A percentile compares a stretch with the other conserved stretches of the same genome.
Conservation (phyloP, 2,329 filamentous ascomycete genomes). For the Penicillium hordei region DNA sequence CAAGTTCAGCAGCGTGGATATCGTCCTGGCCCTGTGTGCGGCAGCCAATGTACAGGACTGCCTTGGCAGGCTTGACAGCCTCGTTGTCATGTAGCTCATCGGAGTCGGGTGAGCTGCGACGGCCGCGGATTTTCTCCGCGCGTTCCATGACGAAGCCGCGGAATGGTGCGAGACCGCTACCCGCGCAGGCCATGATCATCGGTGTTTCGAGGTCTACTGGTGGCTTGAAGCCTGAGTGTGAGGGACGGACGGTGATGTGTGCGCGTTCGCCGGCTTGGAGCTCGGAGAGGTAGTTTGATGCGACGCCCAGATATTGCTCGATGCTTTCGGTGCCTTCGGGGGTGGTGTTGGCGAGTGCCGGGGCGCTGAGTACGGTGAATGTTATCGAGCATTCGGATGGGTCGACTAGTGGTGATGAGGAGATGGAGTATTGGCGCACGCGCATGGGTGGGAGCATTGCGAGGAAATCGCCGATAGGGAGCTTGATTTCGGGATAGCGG, state of each 20-base stretch:
- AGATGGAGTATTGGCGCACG: conserved; percentile 76
- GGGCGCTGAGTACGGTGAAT: conserved; percentile 63
- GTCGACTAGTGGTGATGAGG: conserved; percentile 66
- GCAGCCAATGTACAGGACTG: conserved; percentile 39
- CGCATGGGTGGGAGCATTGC: conserved; percentile 74
- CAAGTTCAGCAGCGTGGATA: conserved; percentile 37
- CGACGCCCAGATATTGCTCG: conserved; percentile 57
- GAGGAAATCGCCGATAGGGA: conserved; percentile 68
- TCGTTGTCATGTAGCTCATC: conserved; percentile 14
- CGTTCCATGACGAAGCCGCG: conserved; percentile 64
- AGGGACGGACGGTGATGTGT: conserved; percentile 38
- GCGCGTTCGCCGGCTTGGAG: conserved; percentile 33
- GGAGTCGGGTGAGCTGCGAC: conserved; percentile 19
- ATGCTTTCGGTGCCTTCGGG: conserved; percentile 42
- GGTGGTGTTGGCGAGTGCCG: conserved; percentile 46
- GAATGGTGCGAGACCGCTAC: conserved; percentile 62
- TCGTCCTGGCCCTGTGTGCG: conserved; percentile 37
- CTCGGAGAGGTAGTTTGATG: conserved; percentile 60
- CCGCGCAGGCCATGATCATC: conserved; percentile 43
- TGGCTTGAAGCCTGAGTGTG: conserved; percentile 38
- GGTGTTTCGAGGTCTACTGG: conserved; percentile 36
- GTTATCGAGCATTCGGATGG: conserved; percentile 62
- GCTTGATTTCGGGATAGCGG: conserved; percentile 56
- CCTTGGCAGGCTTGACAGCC: conserved; percentile 29
- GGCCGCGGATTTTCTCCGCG: conserved; percentile 40